Conservation (phyloP, 768 basidiomycete species). For the Scleroderma citrinum region DNA sequence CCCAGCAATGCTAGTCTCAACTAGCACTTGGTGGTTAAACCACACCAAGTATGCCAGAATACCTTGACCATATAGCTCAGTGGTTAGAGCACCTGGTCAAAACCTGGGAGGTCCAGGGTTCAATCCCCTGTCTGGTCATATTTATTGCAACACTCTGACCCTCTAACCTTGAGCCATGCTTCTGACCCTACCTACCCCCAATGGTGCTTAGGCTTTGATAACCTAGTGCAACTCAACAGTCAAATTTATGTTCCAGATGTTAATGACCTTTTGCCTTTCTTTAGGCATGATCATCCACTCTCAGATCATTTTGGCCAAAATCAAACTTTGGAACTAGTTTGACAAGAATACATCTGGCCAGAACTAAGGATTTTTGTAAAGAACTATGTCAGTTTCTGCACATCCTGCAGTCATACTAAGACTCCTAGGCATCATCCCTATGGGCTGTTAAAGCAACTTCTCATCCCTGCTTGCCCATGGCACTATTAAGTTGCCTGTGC, state of each 20-base stretch:
- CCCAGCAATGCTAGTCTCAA: too few relatives aligned
- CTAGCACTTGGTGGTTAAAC: too few relatives aligned
- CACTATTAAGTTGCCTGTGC: too few relatives aligned
- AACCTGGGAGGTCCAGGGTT: too few relatives aligned
- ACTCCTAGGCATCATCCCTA: slow-evolving; percentile 29
- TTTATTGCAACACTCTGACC: too few relatives aligned
- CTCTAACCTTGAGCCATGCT: too few relatives aligned
- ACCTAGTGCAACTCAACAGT: neutral
- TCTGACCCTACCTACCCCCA: too few relatives aligned
- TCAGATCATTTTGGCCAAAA: neutral
- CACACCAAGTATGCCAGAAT: too few relatives aligned
- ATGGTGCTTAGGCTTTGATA: too few relatives aligned
- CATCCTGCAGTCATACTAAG: slow-evolving; percentile 28
- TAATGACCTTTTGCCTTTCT: slow-evolving; percentile 12
- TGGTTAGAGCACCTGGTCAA: too few relatives aligned
- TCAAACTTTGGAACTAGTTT: neutral
- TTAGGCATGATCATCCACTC: slow-evolving; percentile 18
- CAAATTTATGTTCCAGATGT: neutral
- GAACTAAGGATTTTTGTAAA: neutral
- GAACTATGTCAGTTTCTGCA: slow-evolving; percentile 28
- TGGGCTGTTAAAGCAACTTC: slow-evolving; percentile 27
- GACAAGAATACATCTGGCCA: neutral
- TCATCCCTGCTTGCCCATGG: slow-evolving; percentile 15
- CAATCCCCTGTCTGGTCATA: too few relatives aligned
- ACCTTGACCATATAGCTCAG: too few relatives aligned